phyloP scores from a whole-genome alignment of 169 alveolate genomes.

The Cryptosporidium muris region DNA sequence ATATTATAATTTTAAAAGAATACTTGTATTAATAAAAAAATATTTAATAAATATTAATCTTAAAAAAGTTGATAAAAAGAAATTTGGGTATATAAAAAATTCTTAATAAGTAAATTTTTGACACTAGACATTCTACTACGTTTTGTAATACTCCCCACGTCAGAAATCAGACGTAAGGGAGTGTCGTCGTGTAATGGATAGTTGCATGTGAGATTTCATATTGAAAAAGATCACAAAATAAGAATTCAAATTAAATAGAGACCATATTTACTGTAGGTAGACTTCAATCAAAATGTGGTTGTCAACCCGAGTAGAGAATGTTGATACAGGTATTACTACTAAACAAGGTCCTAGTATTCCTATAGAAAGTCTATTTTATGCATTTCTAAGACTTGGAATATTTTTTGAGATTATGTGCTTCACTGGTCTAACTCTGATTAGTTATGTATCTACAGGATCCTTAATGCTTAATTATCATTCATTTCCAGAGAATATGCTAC shows the following conservation, averaged over 20 bases:
- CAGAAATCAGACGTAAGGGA: constrained; percentile 5
- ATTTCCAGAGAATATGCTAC: constrained; percentile 49
- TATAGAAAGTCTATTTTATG: constrained; percentile 31
- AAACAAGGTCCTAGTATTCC: constrained; percentile 71
- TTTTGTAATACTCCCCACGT: constrained; percentile 68
- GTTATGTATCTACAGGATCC: constrained; percentile 42
- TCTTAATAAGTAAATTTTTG: neutral
- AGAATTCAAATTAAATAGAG: neutral
- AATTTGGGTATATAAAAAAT: too few species aligned
- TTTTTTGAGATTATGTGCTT: constrained; percentile 41
- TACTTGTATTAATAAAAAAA: too few species aligned
- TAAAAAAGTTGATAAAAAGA: too few species aligned
- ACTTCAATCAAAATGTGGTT: constrained; percentile 34
- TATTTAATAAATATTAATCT: too few species aligned
- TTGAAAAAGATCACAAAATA: constrained; percentile 6
- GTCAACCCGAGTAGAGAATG: constrained; percentile 71
- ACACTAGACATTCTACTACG: constrained; percentile 70
- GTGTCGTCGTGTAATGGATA: constrained; percentile 71
- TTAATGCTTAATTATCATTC: constrained; percentile 60
- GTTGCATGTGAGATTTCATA: constrained; percentile 62
- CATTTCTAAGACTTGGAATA: constrained; percentile 46
- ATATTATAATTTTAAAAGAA: too few species aligned
- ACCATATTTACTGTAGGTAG: neutral
- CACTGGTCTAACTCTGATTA: constrained; percentile 51
- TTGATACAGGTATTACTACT: constrained; percentile 70